Percentiles rank a stretch among this genome's conserved stretches.
phyloP scores from a whole-genome alignment of 2,329 filamentous ascomycete species.

The Ophiocordyceps camponoti-floridani region DNA sequence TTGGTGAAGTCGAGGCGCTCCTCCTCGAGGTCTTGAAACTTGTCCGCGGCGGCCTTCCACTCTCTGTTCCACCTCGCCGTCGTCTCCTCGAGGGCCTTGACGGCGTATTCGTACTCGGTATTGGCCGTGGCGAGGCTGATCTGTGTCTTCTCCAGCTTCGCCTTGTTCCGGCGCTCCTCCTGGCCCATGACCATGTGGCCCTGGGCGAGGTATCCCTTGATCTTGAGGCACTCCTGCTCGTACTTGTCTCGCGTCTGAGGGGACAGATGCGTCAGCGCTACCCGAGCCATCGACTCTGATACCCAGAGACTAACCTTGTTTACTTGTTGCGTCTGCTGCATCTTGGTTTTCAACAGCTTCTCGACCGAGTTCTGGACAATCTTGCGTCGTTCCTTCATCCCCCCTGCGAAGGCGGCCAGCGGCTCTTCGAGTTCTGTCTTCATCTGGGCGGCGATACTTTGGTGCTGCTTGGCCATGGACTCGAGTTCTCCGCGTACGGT shows the following conservation, averaged over 20 bases:
- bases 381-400: slow-evolving; percentile 91
- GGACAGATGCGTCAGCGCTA: not conserved
- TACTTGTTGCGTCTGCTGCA: slow-evolving; percentile 74
- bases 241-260: slow-evolving; percentile 71
- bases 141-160: slow-evolving; percentile 95
- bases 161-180: slow-evolving; percentile 96
- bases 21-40: slow-evolving; percentile 97
- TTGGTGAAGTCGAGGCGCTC: slow-evolving; percentile 94
- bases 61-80: slow-evolving; percentile 93
- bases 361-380: slow-evolving; percentile 91
- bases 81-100: slow-evolving; percentile 88
- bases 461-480: slow-evolving; percentile 83
- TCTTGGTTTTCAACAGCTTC: slow-evolving; percentile 82
- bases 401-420: slow-evolving; percentile 74
- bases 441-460: slow-evolving; percentile 83
- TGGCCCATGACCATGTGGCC: slow-evolving; percentile 99
- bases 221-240: slow-evolving; percentile 94
- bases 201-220: slow-evolving; percentile 95
- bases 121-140: slow-evolving; percentile 85
- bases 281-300: no score
- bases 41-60: slow-evolving; percentile 95
- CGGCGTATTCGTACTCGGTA: slow-evolving; percentile 79
- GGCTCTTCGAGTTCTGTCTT: slow-evolving; percentile 92
- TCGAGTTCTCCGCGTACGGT: slow-evolving; percentile 79
- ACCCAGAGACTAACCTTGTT: slow-evolving; percentile 53